Evolutionary conservation across 805 yeast species (phyloP).

Genomic region (Myxozyma neglecta): DNA sequence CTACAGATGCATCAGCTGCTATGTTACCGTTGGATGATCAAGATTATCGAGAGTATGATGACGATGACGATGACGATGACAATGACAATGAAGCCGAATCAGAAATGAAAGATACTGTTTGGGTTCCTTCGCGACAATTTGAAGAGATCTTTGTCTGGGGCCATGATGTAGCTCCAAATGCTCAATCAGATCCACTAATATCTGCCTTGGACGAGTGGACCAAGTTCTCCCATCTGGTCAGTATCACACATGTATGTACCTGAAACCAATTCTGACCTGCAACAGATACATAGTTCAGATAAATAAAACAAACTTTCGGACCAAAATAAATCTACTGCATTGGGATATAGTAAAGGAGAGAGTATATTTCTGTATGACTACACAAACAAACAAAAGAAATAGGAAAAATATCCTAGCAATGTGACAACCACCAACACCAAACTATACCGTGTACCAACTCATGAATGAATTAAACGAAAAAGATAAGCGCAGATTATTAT

Average conservation of each 20-base stretch:
- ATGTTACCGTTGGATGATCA: not conserved
- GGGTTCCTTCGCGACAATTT: constrained; percentile 14
- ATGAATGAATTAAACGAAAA: no score
- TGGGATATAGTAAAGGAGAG: no score
- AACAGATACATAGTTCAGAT: not conserved
- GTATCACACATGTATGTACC: not conserved
- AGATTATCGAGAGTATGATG: not conserved
- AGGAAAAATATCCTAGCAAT: no score
- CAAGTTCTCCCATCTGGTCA: constrained; percentile 13
- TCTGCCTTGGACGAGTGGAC: constrained; percentile 23
- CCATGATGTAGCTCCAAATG: constrained; percentile 25
- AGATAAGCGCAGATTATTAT: no score
- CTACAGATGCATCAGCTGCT: not conserved
- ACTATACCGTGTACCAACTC: no score
- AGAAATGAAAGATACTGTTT: not conserved
- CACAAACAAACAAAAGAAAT: no score
- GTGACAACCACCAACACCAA: no score
- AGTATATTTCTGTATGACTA: no score
- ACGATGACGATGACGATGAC: not conserved
- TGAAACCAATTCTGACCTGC: not conserved
- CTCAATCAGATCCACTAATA: constrained; percentile 10
- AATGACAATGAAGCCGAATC: constrained; percentile 4
- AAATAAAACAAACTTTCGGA: no score
- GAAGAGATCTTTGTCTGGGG: constrained; percentile 20
- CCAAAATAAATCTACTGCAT: no score